Base-by-base conservation (phyloP, 208 protist species). In the Hexamita inflata region DNA sequence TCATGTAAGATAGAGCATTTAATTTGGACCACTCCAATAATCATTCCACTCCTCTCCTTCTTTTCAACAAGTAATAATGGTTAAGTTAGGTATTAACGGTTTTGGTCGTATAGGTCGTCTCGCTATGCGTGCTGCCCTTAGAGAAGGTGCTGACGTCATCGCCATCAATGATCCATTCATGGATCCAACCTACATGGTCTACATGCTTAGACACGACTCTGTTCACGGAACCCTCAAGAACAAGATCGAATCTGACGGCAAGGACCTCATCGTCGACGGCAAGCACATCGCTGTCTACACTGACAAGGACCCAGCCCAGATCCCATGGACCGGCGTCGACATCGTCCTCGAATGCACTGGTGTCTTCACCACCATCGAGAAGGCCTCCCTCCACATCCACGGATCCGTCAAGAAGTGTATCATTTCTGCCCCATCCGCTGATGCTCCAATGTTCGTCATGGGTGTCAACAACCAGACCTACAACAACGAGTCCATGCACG, bases 331-430 rank as follows among this genome's bases (percentile, higher is more conserved):
- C 38, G 32, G 35, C 58, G 94, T 90, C 66, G 89, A 97, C 39
- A 91, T 93, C 81, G 91, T 99, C 68, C 87, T 97, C 79, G 96
- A 99, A 87, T 96, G 93, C 1, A 98, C 95, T 41, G 96, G 96
- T 76, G 84, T 98, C 29, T 99, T 98, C 88, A 92, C 88, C 11
- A 85, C 83, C 42, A 85, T 87, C 34, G 88, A 89, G n/a, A 88
- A 85, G 40, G 92, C 91, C 38, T 74, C 84, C 74, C 85, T 82
- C 40, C 95, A 98, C 84, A 65, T 98, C 13, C 87, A 90, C 57
- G 83, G 88, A 59, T 92, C 93, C 53, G 94, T 91, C 75, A 96
- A 95, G 88, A 93, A 95, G 77, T 94, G 98, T 59, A 85, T 99
- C 81, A 96, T 99, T 87, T 94, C 92, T 42, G 95, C 94, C n/a